These are phyloP conservation scores for Phyllostachys edulis DNA, from an alignment of 176 grass and related monocot genomes.

Conservation along the genomic window DNA sequence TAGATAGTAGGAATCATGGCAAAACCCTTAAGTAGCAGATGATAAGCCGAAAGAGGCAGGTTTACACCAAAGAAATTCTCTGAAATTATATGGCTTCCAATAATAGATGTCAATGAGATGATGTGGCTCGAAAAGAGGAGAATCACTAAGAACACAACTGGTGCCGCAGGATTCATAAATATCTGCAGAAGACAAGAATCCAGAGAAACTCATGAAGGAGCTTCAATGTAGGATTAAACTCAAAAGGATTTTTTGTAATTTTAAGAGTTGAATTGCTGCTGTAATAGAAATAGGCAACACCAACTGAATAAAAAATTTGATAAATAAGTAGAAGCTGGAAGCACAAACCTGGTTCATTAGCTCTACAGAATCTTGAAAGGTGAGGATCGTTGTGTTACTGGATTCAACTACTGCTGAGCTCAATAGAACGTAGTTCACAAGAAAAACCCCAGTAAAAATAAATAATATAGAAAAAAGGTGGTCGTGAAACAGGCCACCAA, in stretches of 20 bases:
- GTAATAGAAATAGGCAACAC: neutral
- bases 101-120: slow-evolving; percentile 57
- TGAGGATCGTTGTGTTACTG: slow-evolving; percentile 29
- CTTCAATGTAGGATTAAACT: neutral
- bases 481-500: slow-evolving; percentile 68
- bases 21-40: slow-evolving; percentile 56
- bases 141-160: slow-evolving; percentile 62
- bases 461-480: slow-evolving; percentile 80
- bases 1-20: slow-evolving; percentile 55
- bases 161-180: slow-evolving; percentile 57
- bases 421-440: slow-evolving; percentile 76
- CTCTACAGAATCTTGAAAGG: slow-evolving; percentile 63
- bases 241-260: neutral
- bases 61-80: slow-evolving; percentile 62
- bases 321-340: neutral
- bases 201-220: neutral
- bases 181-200: slow-evolving; percentile 50
- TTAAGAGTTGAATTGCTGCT: neutral
- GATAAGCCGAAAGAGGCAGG: slow-evolving; percentile 35
- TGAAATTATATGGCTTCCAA: slow-evolving; percentile 49
- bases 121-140: slow-evolving; percentile 81
- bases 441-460: slow-evolving; percentile 78
- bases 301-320: neutral
- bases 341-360: slow-evolving; percentile 65
- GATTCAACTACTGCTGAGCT: slow-evolving; percentile 71